Conservation (phyloP, 257 asterid species). For the Petunia axillaris region DNA sequence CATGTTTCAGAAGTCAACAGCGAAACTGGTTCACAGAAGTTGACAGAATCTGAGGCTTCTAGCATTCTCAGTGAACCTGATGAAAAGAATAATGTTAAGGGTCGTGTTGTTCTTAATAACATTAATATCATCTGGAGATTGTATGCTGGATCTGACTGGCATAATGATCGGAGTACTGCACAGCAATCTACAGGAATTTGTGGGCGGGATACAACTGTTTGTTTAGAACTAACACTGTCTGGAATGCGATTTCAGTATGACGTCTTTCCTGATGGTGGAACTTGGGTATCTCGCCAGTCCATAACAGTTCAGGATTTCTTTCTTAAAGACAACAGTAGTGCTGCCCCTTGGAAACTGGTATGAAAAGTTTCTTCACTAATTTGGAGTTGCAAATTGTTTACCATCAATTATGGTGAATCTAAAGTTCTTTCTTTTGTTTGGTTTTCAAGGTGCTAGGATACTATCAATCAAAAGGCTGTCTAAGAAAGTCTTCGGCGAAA, state of each 20-base stretch:
- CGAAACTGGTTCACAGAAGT: conserved; percentile 39
- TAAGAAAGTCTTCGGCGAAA: conserved; percentile 71
- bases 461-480: conserved; percentile 76
- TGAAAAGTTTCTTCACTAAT: conserved; percentile 1
- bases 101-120: conserved; percentile 65
- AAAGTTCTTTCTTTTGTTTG: conserved; percentile 23
- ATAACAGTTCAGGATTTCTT: conserved; percentile 65
- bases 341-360: conserved; percentile 99
- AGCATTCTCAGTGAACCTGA: conserved; percentile 49
- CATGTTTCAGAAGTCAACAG: conserved; percentile 64
- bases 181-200: conserved; percentile 43
- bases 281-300: conserved; percentile 61
- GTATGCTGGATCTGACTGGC: conserved; percentile 91
- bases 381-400: background rate
- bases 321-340: conserved; percentile 66
- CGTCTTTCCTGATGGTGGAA: conserved; percentile 74
- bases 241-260: conserved; percentile 71
- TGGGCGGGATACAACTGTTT: conserved; percentile 61
- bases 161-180: conserved; percentile 46
- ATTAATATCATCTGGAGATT: conserved; percentile 86
- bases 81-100: conserved; percentile 59
- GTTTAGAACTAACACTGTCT: conserved; percentile 71
- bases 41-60: conserved; percentile 48
- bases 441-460: conserved; percentile 69
- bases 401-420: conserved; percentile 16